Evolutionary conservation across 2,329 filamentous ascomycete genomes (phyloP).

Genomic region (Drechslerella dactyloides): DNA sequence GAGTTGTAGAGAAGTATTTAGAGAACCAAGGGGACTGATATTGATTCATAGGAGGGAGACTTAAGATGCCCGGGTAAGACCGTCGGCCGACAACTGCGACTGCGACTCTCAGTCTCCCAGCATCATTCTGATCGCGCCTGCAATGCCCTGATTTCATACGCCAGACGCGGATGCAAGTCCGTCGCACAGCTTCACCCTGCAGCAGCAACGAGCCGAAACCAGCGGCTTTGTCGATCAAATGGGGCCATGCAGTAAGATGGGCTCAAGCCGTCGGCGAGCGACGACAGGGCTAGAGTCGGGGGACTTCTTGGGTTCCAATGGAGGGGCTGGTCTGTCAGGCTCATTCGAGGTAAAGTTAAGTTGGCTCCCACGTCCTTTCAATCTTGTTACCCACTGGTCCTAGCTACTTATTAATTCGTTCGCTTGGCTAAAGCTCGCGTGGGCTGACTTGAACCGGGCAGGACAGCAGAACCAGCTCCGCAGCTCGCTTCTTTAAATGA

Average conservation of each 20-base stretch:
- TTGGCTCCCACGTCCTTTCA: conserved; percentile 35
- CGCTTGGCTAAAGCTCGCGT: conserved; percentile 46
- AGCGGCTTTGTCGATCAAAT: conserved; percentile 44
- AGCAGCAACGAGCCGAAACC: conserved; percentile 30
- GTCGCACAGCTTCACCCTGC: conserved; percentile 46
- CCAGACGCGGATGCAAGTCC: conserved; percentile 11
- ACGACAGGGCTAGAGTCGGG: conserved; percentile 19
- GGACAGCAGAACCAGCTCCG: conserved; percentile 31
- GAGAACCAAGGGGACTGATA: too few species aligned
- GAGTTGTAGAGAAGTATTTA: too few species aligned
- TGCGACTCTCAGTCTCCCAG: not conserved
- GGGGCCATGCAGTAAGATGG: conserved; percentile 6
- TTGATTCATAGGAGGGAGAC: too few species aligned
- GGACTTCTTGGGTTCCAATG: too few species aligned
- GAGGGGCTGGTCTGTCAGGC: conserved; percentile 24
- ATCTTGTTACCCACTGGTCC: conserved; percentile 36
- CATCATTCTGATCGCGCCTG: not conserved
- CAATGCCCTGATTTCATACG: not conserved
- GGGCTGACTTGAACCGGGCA: conserved; percentile 36
- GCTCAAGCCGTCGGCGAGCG: conserved; percentile 40
- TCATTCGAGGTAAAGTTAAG: too few species aligned
- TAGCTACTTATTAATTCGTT: conserved; percentile 20
- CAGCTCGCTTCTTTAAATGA: conserved; percentile 36
- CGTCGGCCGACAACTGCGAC: not conserved
- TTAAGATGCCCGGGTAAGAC: too few species aligned